Evolutionary conservation across 306 rosid species (phyloP).

Genomic region (Spatholobus suberectus): DNA sequence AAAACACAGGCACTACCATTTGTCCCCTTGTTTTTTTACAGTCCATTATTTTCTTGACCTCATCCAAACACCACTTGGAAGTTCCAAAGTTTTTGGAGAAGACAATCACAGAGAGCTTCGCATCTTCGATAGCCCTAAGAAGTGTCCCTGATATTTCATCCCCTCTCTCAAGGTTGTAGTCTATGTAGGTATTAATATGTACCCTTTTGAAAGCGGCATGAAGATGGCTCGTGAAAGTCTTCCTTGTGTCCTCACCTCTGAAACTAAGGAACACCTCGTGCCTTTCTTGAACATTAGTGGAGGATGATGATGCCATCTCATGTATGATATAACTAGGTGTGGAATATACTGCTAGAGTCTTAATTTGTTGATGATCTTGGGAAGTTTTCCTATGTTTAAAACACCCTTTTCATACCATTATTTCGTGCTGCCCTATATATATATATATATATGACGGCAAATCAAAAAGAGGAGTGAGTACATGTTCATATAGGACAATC

Average conservation of each 20-base stretch:
- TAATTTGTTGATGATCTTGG: not conserved
- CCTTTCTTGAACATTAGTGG: not conserved
- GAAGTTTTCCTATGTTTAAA: not conserved
- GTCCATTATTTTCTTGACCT: conserved; percentile 39
- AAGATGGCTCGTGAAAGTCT: conserved; percentile 44
- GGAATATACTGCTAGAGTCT: not conserved
- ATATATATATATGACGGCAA: too few relatives aligned
- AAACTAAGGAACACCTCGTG: conserved; percentile 45
- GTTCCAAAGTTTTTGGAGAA: conserved; percentile 39
- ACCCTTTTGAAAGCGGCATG: conserved; percentile 33
- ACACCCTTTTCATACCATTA: too few relatives aligned
- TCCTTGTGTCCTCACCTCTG: conserved; percentile 41
- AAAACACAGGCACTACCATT: conserved; percentile 42
- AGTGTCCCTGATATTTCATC: conserved; percentile 37
- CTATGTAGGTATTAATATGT: conserved; percentile 36
- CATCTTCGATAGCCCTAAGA: conserved; percentile 37
- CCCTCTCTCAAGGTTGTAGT: conserved; percentile 43
- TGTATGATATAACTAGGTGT: not conserved
- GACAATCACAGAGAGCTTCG: conserved; percentile 29
- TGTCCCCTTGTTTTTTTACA: conserved; percentile 24
- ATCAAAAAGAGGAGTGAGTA: too few relatives aligned
- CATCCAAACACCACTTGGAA: conserved; percentile 45
- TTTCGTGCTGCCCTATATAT: too few relatives aligned
- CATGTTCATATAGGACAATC: too few relatives aligned
- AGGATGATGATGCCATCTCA: not conserved